These are phyloP conservation scores for Chlamydomonas schloesseri DNA, from an alignment of 139 green algal species.

Conservation along the genomic window DNA sequence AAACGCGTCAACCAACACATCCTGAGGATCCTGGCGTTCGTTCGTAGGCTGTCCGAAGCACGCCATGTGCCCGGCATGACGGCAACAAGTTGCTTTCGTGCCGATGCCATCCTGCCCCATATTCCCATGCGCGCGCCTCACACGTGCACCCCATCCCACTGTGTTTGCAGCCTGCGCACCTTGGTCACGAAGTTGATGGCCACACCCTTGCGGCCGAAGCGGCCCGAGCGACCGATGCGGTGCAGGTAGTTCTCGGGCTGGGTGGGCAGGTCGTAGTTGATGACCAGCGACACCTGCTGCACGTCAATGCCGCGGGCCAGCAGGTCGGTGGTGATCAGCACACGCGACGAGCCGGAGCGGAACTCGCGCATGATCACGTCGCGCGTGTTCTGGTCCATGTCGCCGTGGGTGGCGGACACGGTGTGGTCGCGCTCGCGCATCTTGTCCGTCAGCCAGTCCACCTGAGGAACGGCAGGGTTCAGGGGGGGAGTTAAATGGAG, in stretches of 20 bases:
- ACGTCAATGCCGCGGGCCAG: slow-evolving; percentile 99
- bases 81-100: no score
- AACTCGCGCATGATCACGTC: slow-evolving; percentile 99
- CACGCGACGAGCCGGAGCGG: slow-evolving; percentile 97
- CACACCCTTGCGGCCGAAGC: slow-evolving; percentile 98
- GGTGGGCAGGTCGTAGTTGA: slow-evolving; percentile 99
- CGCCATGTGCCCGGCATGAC: no score
- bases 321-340: slow-evolving; percentile 99
- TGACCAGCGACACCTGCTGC: slow-evolving; percentile 99
- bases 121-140: no score
- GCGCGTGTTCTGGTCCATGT: slow-evolving; percentile 99
- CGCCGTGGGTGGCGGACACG: slow-evolving; percentile 98
- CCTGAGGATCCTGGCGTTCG: no score
- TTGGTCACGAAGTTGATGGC: slow-evolving; percentile 99
- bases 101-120: no score
- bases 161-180: no score
- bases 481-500: no score
- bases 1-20: no score
- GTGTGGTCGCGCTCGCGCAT: slow-evolving; percentile 99
- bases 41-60: no score
- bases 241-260: slow-evolving; percentile 99
- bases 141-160: no score
- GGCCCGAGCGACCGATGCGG: slow-evolving; percentile 93
- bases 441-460: slow-evolving; percentile 99
- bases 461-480: no score